Percentiles rank a stretch among this genome's conserved stretches.
phyloP scores from a whole-genome alignment of 495 filamentous ascomycete genomes.

The Penicillium roqueforti region DNA sequence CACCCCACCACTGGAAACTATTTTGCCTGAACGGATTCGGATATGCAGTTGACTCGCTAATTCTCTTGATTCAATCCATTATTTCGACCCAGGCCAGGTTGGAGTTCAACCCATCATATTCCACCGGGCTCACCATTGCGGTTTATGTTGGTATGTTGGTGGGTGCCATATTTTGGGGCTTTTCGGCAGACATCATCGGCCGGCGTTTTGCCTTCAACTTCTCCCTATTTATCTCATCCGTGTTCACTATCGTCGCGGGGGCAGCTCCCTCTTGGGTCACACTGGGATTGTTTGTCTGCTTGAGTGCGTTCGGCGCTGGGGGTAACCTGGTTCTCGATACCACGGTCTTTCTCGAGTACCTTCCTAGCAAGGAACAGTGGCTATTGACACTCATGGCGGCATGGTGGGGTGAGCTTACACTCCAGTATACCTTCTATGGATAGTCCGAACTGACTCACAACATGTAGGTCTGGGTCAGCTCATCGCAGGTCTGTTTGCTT shows the following conservation, averaged over 20 bases:
- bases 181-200: slow-evolving; percentile 52
- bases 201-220: slow-evolving; percentile 52
- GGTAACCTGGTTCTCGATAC: slow-evolving; percentile 70
- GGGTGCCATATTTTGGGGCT: slow-evolving; percentile 53
- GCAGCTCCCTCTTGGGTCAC: slow-evolving; percentile 46
- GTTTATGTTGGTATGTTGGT: slow-evolving; percentile 32
- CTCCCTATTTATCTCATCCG: slow-evolving; percentile 43
- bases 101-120: slow-evolving; percentile 50
- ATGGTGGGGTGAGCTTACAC: slow-evolving; percentile 42
- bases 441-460: not conserved
- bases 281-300: slow-evolving; percentile 43
- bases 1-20: slow-evolving; percentile 62
- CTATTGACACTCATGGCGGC: slow-evolving; percentile 46
- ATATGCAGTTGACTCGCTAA: slow-evolving; percentile 65
- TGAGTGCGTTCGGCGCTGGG: slow-evolving; percentile 52
- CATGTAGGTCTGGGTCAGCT: slow-evolving; percentile 22
- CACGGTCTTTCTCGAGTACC: slow-evolving; percentile 53
- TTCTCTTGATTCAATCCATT: slow-evolving; percentile 54
- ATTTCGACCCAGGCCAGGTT: slow-evolving; percentile 47
- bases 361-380: slow-evolving; percentile 44
- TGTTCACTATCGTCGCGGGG: slow-evolving; percentile 50
- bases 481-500: slow-evolving; percentile 40
- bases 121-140: slow-evolving; percentile 26
- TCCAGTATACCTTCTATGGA: not conserved
- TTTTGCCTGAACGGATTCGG: slow-evolving; percentile 66